Evolutionary conservation across 148 eudicot genomes (phyloP).

Genomic region (Vaccinium myrtillus): DNA sequence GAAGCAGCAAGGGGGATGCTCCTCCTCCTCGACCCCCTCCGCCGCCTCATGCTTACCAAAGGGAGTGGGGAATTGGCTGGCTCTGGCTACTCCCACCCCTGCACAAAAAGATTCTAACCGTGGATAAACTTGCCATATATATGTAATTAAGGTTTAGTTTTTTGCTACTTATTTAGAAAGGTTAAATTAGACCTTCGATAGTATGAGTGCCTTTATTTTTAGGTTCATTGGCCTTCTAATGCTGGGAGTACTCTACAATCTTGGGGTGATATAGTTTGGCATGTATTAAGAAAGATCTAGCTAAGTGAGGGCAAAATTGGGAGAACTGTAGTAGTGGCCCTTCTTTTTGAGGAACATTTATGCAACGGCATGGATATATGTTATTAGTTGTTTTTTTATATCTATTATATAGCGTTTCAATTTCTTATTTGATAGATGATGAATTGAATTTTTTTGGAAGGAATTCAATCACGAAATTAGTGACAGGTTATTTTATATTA

Average conservation of each 20-base stretch:
- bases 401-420: neutral
- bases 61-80: slow-evolving; percentile 28
- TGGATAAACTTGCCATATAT: neutral
- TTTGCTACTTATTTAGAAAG: neutral
- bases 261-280: neutral
- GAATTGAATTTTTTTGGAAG: too few relatives aligned
- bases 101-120: slow-evolving; percentile 11
- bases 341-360: neutral
- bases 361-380: neutral
- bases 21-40: neutral
- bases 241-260: neutral
- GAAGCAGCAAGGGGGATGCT: slow-evolving; percentile 11
- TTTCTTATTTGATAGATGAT: neutral
- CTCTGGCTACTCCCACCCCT: slow-evolving; percentile 30
- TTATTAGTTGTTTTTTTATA: neutral
- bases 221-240: neutral
- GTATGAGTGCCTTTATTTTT: neutral
- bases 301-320: neutral
- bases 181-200: neutral
- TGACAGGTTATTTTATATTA: too few relatives aligned
- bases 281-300: neutral
- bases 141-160: too few relatives aligned
- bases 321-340: neutral
- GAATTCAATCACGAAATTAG: neutral
- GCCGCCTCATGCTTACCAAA: neutral